Percentiles rank a stretch among this genome's conserved stretches.
Evolutionary conservation across 2,329 filamentous ascomycete species (phyloP).

Genomic region (Cadophora sp.): DNA sequence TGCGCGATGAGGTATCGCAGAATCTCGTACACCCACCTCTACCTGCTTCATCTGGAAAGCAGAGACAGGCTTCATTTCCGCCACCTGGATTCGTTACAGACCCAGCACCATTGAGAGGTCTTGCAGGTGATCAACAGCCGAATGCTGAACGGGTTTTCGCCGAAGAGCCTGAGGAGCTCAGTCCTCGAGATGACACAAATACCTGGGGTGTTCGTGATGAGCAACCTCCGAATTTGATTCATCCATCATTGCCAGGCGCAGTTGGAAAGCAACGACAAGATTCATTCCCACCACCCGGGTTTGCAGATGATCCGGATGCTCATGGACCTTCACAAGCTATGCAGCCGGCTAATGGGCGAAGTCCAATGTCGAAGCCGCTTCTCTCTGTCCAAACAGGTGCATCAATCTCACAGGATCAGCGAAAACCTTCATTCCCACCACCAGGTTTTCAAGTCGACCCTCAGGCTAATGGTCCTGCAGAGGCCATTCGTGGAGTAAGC

Average conservation of each 20-base stretch:
- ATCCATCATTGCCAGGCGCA: neutral
- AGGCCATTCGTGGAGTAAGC: neutral
- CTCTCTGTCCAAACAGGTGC: neutral
- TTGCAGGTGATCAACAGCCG: neutral
- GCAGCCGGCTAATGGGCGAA: neutral
- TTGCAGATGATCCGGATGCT: neutral
- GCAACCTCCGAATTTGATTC: neutral
- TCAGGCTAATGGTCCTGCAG: neutral
- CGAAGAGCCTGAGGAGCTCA: neutral
- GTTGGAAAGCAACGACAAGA: neutral
- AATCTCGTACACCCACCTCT: neutral
- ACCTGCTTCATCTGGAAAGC: neutral
- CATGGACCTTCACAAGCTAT: neutral
- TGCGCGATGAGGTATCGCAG: neutral
- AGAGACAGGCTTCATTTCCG: conserved; percentile 1
- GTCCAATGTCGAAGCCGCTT: neutral
- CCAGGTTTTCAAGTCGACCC: neutral
- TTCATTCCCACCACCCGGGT: conserved; percentile 9
- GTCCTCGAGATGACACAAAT: neutral
- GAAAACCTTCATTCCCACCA: neutral
- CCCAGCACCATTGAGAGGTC: neutral
- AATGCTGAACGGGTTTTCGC: neutral
- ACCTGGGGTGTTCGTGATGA: conserved; percentile 14
- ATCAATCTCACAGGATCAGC: neutral
- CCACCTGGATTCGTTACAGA: conserved; percentile 14